Percentiles rank a stretch among this genome's conserved stretches.
phyloP scores from a whole-genome alignment of 768 basidiomycete species.

The Boletus fagicola region DNA sequence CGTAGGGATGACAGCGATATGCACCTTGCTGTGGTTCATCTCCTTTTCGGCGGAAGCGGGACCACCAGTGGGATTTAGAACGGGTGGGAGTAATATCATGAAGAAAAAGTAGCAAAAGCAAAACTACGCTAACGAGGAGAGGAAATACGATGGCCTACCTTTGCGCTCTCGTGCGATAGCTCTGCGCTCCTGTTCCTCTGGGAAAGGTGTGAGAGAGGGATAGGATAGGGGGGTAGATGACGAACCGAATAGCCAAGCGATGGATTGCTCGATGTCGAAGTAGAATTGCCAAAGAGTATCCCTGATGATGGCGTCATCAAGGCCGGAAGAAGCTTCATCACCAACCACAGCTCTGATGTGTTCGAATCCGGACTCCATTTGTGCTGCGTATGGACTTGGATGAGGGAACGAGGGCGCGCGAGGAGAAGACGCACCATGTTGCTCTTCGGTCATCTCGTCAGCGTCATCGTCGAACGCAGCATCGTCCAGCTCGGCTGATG shows the following conservation, averaged over 20 bases:
- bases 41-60: conserved; percentile 35
- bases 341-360: conserved; percentile 70
- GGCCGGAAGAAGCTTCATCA: conserved; percentile 55
- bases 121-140: conserved; percentile 33
- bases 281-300: conserved; percentile 85
- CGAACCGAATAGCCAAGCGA: conserved; percentile 75
- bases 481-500: conserved; percentile 83
- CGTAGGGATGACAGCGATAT: conserved; percentile 34
- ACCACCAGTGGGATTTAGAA: conserved; percentile 36
- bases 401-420: not conserved
- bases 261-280: conserved; percentile 77
- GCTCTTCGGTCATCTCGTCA: conserved; percentile 79
- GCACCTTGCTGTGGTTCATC: conserved; percentile 57
- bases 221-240: conserved; percentile 5
- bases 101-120: conserved; percentile 33
- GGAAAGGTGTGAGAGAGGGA: conserved; percentile 1
- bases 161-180: conserved; percentile 68
- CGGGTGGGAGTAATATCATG: conserved; percentile 29
- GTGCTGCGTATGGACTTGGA: conserved; percentile 39
- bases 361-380: conserved; percentile 70
- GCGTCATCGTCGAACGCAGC: conserved; percentile 73
- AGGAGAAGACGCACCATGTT: conserved; percentile 56
- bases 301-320: conserved; percentile 73
- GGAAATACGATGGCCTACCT: conserved; percentile 62
- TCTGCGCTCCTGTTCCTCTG: conserved; percentile 70